These are phyloP conservation scores for Geranium incanum DNA, from an alignment of 441 rosid species.

Conservation along the genomic window DNA sequence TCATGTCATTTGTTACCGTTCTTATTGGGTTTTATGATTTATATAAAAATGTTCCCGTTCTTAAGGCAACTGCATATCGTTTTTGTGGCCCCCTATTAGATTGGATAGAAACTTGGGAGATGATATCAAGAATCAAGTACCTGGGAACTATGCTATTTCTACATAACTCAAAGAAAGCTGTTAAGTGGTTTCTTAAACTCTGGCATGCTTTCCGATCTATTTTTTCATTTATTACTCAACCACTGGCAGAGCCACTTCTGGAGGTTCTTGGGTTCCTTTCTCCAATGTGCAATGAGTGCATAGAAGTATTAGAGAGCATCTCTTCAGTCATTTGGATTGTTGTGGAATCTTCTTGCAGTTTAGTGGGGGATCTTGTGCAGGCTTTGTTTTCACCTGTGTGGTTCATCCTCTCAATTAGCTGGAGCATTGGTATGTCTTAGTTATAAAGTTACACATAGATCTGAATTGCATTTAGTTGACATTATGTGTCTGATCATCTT, in stretches of 20 bases:
- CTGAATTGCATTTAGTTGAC: not conserved
- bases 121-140: constrained; percentile 31
- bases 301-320: constrained; percentile 17
- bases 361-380: constrained; percentile 22
- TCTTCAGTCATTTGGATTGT: constrained; percentile 17
- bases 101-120: constrained; percentile 36
- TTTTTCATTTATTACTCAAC: constrained; percentile 22
- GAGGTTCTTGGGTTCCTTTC: constrained; percentile 14
- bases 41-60: constrained; percentile 29
- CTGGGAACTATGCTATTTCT: constrained; percentile 35
- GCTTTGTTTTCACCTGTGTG: constrained; percentile 26
- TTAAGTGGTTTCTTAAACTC: constrained; percentile 25
- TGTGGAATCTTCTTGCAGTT: constrained; percentile 21
- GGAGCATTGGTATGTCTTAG: constrained; percentile 22
- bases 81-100: constrained; percentile 31
- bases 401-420: constrained; percentile 22
- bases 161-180: constrained; percentile 28
- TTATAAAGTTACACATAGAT: not conserved
- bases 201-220: constrained; percentile 16
- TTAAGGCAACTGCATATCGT: constrained; percentile 27
- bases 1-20: constrained; percentile 26
- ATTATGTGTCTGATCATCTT: constrained; percentile 4
- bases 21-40: constrained; percentile 32
- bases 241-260: constrained; percentile 21
- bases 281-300: constrained; percentile 22